Conservation (phyloP, 208 protist species). For the Trypanosoma boissoni region DNA sequence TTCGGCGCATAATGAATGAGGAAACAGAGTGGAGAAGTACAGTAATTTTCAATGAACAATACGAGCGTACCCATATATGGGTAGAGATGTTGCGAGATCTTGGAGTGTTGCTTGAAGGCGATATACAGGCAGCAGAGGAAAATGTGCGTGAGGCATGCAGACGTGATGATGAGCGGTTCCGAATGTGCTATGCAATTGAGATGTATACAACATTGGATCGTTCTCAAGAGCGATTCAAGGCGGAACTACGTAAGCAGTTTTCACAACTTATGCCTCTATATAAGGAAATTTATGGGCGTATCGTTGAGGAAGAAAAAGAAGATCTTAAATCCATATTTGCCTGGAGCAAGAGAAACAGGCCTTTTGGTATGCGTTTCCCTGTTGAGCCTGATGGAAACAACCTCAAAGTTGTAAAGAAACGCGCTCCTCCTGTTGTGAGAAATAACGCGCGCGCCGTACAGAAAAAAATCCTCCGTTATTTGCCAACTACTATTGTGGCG, state of each 20-base stretch:
- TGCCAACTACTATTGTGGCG: background rate
- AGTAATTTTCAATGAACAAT: conserved; percentile 37
- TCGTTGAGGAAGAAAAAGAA: conserved; percentile 38
- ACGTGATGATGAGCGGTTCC: conserved; percentile 27
- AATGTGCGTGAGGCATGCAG: conserved; percentile 28
- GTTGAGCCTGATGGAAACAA: too few relatives aligned
- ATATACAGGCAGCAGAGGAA: conserved; percentile 25
- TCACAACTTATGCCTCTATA: conserved; percentile 41
- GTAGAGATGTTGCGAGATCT: conserved; percentile 26
- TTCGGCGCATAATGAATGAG: conserved; percentile 19
- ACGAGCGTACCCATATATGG: conserved; percentile 28
- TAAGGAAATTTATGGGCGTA: conserved; percentile 23
- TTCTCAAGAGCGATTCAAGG: conserved; percentile 34
- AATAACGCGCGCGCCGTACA: conserved; percentile 23
- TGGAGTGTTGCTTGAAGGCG: conserved; percentile 20
- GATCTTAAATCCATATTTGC: conserved; percentile 29
- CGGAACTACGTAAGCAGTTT: conserved; percentile 30
- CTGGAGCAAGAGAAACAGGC: conserved; percentile 51
- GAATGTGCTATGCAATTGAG: conserved; percentile 44
- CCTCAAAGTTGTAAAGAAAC: too few relatives aligned
- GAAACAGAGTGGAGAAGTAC: conserved; percentile 28
- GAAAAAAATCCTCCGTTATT: background rate
- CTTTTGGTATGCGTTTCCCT: conserved; percentile 42
- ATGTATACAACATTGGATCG: conserved; percentile 22
- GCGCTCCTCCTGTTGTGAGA: conserved; percentile 26